These are phyloP conservation scores for Cordyceps pruinosa DNA, from an alignment of 2,329 filamentous ascomycete species.

Conservation along the genomic window DNA sequence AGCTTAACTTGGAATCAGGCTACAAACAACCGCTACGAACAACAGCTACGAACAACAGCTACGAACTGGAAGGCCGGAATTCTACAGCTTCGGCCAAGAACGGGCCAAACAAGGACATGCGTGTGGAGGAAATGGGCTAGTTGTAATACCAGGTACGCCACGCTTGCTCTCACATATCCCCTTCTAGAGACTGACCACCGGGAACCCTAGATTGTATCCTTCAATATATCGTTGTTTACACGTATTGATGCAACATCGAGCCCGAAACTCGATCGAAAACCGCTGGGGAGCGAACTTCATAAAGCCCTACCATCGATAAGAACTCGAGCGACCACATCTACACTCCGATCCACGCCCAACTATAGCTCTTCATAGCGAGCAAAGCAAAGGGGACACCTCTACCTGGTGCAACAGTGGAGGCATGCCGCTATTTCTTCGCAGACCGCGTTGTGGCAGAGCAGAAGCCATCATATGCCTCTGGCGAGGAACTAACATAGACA, in stretches of 20 bases:
- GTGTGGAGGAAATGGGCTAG: constrained; percentile 12
- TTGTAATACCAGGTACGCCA: constrained; percentile 7
- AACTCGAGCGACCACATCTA: neutral
- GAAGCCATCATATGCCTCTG: too few relatives aligned
- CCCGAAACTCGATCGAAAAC: neutral
- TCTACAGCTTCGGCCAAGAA: neutral
- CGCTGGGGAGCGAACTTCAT: neutral
- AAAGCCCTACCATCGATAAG: neutral
- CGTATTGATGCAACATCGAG: neutral
- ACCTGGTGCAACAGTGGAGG: too few relatives aligned
- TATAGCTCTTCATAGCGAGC: too few relatives aligned
- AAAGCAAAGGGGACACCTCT: too few relatives aligned
- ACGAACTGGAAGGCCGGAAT: too few relatives aligned
- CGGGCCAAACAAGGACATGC: neutral
- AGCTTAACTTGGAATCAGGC: neutral
- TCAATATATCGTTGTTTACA: constrained; percentile 8
- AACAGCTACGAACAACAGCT: too few relatives aligned
- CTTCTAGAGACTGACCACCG: neutral
- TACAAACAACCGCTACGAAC: too few relatives aligned
- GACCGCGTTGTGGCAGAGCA: too few relatives aligned
- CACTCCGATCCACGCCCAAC: too few relatives aligned
- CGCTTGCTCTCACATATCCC: neutral
- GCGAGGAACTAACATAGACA: too few relatives aligned
- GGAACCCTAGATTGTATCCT: neutral
- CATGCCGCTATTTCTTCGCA: too few relatives aligned